These are phyloP conservation scores for Myxozyma geophila DNA, from an alignment of 805 yeast genomes.

Conservation along the genomic window DNA sequence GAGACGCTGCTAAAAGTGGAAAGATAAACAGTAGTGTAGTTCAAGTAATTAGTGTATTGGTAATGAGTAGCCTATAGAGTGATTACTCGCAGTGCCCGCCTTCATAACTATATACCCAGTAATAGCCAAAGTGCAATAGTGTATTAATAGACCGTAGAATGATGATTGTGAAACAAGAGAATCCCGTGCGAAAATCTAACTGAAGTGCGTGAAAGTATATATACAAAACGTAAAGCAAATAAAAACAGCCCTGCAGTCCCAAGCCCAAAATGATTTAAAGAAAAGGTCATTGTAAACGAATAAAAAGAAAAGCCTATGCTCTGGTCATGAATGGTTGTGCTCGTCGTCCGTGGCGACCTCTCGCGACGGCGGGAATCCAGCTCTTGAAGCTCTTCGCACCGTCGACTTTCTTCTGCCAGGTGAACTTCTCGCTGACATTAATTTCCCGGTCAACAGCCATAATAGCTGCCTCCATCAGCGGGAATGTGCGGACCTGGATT, in stretches of 20 bases:
- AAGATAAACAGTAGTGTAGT: neutral
- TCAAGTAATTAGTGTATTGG: neutral
- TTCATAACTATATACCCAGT: neutral
- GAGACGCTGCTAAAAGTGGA: neutral
- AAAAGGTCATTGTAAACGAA: neutral
- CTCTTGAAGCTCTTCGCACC: conserved; percentile 29
- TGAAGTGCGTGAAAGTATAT: neutral
- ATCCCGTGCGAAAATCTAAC: neutral
- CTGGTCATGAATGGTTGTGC: conserved; percentile 3
- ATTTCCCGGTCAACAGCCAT: conserved; percentile 36
- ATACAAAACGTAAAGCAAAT: too few species aligned
- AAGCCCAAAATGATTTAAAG: neutral
- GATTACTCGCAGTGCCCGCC: neutral
- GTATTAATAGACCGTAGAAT: neutral
- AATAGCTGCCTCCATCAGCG: conserved; percentile 29
- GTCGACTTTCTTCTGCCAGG: conserved; percentile 35
- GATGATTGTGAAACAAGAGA: neutral
- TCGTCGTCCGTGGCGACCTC: conserved; percentile 22
- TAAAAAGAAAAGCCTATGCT: neutral
- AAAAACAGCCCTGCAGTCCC: too few species aligned
- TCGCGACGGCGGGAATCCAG: conserved; percentile 30
- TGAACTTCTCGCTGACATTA: conserved; percentile 31
- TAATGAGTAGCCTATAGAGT: neutral
- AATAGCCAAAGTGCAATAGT: neutral
- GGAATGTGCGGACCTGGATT: conserved; percentile 35